Evolutionary conservation across 148 eudicot genomes (phyloP).

Genomic region (Bassia scoparia): DNA sequence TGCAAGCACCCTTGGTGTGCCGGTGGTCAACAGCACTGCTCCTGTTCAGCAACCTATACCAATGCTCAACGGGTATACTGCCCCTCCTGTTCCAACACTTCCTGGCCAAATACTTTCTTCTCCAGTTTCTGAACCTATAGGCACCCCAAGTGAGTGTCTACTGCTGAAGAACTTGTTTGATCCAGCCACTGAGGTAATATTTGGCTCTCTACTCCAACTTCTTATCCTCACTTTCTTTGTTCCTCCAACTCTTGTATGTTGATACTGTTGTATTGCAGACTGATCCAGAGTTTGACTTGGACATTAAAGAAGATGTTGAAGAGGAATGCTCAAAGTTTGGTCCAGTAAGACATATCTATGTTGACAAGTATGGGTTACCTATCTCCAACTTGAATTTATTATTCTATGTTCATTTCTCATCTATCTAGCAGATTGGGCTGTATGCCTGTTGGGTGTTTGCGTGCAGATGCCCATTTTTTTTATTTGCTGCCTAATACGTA

Average conservation of each 20-base stretch:
- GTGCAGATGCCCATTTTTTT: neutral
- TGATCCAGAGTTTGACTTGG: conserved; percentile 90
- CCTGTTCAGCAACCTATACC: conserved; percentile 48
- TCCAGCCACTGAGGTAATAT: conserved; percentile 78
- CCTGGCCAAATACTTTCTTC: conserved; percentile 52
- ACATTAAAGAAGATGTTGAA: conserved; percentile 75
- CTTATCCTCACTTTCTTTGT: too few species aligned
- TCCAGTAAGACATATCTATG: conserved; percentile 60
- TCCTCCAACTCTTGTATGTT: neutral
- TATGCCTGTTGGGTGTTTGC: neutral
- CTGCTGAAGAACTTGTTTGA: conserved; percentile 92
- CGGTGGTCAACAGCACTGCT: conserved; percentile 59
- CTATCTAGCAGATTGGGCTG: neutral
- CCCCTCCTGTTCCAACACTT: conserved; percentile 44
- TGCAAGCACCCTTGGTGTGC: conserved; percentile 63
- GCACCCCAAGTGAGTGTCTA: conserved; percentile 82
- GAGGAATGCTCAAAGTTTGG: conserved; percentile 84
- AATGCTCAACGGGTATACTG: conserved; percentile 50
- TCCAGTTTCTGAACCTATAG: conserved; percentile 63
- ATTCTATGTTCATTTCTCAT: too few species aligned
- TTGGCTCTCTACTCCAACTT: neutral
- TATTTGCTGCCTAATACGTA: neutral
- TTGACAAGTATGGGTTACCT: conserved; percentile 59
- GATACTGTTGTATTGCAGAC: conserved; percentile 37
- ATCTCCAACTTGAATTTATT: neutral